Evolutionary conservation across 768 basidiomycete genomes (phyloP), one percentile per base, ranked within the genome.

Genomic region (Flagelloscypha sp.): DNA sequence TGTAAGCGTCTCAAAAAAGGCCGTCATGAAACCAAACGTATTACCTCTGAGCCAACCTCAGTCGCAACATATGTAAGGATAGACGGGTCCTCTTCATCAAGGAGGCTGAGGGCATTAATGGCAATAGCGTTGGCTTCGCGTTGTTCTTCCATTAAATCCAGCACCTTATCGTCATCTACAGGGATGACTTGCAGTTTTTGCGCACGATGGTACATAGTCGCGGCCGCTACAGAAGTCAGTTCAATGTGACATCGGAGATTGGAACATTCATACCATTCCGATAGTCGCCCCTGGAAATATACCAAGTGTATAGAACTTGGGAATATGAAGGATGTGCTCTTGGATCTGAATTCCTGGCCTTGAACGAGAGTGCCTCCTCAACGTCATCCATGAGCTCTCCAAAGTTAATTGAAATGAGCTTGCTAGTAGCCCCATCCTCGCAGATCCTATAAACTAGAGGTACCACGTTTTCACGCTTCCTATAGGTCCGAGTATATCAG

Each of bases 231-330:
- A 49, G 47, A 46, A 38, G 41, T 15, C 20, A 16, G 23, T 19
- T 15, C 22, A 21, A 9, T 15, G 17, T 12, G 13, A 15, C 10
- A 8, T 30, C 15, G 12, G 42, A 38, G 33, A 24, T 35, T 24
- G 33, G 11, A 27, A 10, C 28, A 40, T 43, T 66, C 76, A 57
- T 55, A 93, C 94, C 95, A 54, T 76, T 89, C 34, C 89, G 76
- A 60, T 92, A 90, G 55, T 97, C 90, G 18, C 86, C 85, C 54
- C 86, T 70, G 37, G 73, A 70, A 47, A 83, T 74, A 55, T 90
- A 83, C 90, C 90, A 98, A 30, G 88, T 81, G 58, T 95, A 94
- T n/a, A 98, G 61, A 36, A 98, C 87, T 48, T 78, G 75, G 23
- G 89, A 80, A 63, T 94, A 98, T 51, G 77, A 80, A 0, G 93